Evolutionary conservation across 192 early-diverging fungal species (phyloP), one percentile per base, ranked within the genome.

Genomic region (Entomortierella parvispora): DNA sequence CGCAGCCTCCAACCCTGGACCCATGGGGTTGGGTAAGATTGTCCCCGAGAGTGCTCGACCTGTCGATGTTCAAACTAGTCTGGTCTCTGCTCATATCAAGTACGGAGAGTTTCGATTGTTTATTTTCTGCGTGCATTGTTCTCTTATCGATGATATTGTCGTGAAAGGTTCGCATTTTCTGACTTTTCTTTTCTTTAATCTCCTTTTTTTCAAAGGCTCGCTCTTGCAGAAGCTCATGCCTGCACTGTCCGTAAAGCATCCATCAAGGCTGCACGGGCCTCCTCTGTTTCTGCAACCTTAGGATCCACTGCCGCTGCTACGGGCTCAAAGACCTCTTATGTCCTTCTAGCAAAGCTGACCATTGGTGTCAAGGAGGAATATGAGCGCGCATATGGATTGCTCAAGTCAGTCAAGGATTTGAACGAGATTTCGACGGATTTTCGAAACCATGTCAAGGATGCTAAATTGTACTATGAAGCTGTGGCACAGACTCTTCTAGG

Each of bases 351-450:
- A 7, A 89, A 89, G 26, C 48, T 89, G 9, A 82, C 85, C 3
- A 82, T 89, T 25, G 85, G 85, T 7, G 83, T 89, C 26, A 82
- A 84, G 28, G 82, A 79, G 29, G 80, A 87, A 31, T 89, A 89
- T 58, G 87, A 89, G 49, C 81, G 81, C 26, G 87, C 87, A 0
- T 81, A 85, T 58, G 87, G 87, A 0, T 58, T 89, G 22, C 62
- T 89, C 6, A 83, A 83, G 15, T 84, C 85, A 29, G 76, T 87
- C 37, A 83, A 83, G 54, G 81, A 79, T 44, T 50, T 76, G 37
- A 72, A 81, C 33, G 84, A 89, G 57, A 81, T 89, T n/a, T 79
- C 84, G 32, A 60, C 65, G 9, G 85, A 89, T 26, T 82, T 89
- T 20, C 72, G 82, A 55, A 75, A 80, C 14, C 86, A 89, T 72